Base-by-base conservation (phyloP, 495 filamentous ascomycete species). In the Pyronema omphalodes region DNA sequence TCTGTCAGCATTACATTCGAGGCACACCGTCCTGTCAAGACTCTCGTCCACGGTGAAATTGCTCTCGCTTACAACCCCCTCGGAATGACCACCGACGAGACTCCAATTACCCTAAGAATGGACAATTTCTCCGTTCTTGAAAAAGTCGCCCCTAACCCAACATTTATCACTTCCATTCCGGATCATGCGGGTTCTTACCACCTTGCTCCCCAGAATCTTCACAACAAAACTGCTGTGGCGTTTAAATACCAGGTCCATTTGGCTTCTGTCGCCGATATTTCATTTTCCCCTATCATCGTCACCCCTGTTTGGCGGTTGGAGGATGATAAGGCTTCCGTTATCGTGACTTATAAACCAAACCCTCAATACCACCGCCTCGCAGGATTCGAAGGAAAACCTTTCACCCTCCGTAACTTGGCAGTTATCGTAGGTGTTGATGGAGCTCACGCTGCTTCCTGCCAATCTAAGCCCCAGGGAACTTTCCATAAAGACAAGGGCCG, bases 171-270 rank as follows among this genome's bases (percentile, higher is more conserved):
- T 14, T 80, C 83, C 59, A 71, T 76, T n/a, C 69, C 72, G 3
- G 81, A 86, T 37, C 81, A 74, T 53, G 72, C 83, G 7, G 91
- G 89, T 44, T 83, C 91, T 62, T 99, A 94, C 68, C 75, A 71
- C 4, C 69, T 96, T 43, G 77, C 84, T 58, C 66, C 86, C 1
- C 71, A 78, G 7, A 80, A 76, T 58, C 75, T 94, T 51, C 72
- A 77, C 46, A 29, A 29, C 23, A 82, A 78, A 53, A 81, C 84
- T 9, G 74, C 83, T 0, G 80, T 91, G 3, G 91, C 85, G 34
- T 98, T 98, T 71, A 94, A 89, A 56, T 98, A 96, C 65, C 84
- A 89, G 66, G 71, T 94, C n/a, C 86, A 94, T 58, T 65, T 88
- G 33, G 82, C 91, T 33, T 73, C 74, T 44, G 57, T 69, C 14